A percentile compares a stretch with the other conserved stretches of the same genome.
Conservation (phyloP, 192 early-diverging fungal genomes). For the Umbelopsis ramanniana region DNA sequence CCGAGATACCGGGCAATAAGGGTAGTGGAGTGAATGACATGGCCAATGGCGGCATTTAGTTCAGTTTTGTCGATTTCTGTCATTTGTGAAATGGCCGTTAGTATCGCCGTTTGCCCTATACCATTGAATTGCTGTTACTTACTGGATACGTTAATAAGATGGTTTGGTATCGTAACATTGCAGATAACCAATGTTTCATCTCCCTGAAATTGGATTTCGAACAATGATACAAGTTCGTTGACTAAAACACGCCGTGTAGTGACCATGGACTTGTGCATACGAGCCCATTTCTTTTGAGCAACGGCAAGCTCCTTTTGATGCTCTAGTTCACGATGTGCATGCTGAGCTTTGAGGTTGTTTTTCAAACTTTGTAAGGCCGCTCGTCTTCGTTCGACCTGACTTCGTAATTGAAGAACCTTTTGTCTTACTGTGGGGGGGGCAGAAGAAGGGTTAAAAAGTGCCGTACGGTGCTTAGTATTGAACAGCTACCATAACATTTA, state of each 20-base stretch:
- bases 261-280: constrained; percentile 43
- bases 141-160: constrained; percentile 37
- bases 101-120: neutral
- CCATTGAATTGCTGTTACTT: neutral
- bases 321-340: neutral
- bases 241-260: constrained; percentile 53
- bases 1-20: constrained; percentile 57
- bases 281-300: constrained; percentile 36
- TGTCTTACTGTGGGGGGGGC: neutral
- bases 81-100: neutral
- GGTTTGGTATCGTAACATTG: constrained; percentile 28
- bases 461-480: too few species aligned
- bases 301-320: constrained; percentile 2
- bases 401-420: constrained; percentile 4
- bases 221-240: constrained; percentile 51
- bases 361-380: neutral
- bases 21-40: constrained; percentile 53
- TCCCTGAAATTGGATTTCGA: constrained; percentile 42
- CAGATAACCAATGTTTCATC: constrained; percentile 31
- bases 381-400: neutral
- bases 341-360: constrained; percentile 2
- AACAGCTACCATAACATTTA: neutral
- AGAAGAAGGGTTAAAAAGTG: neutral
- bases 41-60: constrained; percentile 57
- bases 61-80: constrained; percentile 39